Conservation (phyloP, 2,329 filamentous ascomycete genomes). For the Fusarium sp. region DNA sequence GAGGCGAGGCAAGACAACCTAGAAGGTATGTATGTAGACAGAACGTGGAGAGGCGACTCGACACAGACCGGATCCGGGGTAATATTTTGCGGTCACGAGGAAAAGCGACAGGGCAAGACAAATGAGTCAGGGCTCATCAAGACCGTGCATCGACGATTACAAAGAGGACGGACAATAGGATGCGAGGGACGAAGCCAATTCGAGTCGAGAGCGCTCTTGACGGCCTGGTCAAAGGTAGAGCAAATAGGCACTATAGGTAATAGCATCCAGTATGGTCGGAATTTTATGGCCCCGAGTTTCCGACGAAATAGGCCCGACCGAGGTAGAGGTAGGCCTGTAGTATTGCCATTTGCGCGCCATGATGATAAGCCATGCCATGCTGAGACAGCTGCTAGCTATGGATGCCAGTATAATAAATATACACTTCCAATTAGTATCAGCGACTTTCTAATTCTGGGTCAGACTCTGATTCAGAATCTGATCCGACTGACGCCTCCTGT, state of each 20-base stretch:
- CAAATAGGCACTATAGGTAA: slow-evolving; percentile 13
- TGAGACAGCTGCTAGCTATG: neutral
- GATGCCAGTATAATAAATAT: neutral
- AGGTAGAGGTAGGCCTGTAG: neutral
- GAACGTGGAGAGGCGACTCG: slow-evolving; percentile 16
- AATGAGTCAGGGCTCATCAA: slow-evolving; percentile 28
- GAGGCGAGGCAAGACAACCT: neutral
- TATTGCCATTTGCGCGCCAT: neutral
- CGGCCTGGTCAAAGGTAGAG: slow-evolving; percentile 26
- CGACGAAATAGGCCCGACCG: slow-evolving; percentile 34
- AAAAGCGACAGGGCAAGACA: slow-evolving; percentile 19
- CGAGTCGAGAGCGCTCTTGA: slow-evolving; percentile 37
- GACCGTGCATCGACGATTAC: slow-evolving; percentile 39
- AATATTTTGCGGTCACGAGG: slow-evolving; percentile 29
- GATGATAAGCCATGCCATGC: slow-evolving; percentile 17
- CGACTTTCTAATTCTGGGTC: no score
- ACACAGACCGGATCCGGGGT: slow-evolving; percentile 29
- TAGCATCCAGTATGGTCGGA: slow-evolving; percentile 34
- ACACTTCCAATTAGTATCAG: neutral
- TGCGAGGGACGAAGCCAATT: slow-evolving; percentile 41
- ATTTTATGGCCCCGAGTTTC: slow-evolving; percentile 35
- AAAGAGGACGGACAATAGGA: slow-evolving; percentile 17
- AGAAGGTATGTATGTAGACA: neutral
- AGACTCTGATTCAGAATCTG: neutral
- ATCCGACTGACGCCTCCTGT: no score